Evolutionary conservation across 805 yeast species (phyloP).

Genomic region (Teunomyces cretensis): DNA sequence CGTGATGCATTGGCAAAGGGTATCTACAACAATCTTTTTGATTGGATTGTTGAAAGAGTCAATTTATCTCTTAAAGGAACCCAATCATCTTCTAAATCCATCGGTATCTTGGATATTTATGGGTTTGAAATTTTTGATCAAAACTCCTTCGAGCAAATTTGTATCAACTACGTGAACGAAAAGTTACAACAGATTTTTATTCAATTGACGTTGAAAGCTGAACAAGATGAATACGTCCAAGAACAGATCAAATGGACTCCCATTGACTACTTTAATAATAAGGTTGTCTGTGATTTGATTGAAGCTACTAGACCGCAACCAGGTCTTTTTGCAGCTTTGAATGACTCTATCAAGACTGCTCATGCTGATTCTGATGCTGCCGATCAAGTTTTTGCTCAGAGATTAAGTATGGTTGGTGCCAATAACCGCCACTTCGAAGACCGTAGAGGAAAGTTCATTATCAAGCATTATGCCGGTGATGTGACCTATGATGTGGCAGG

Average conservation of each 20-base stretch:
- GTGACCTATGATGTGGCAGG: conserved; percentile 86
- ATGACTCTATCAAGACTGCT: conserved; percentile 97
- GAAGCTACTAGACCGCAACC: conserved; percentile 90
- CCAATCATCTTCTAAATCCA: conserved; percentile 56
- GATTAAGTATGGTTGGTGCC: conserved; percentile 77
- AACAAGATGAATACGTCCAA: conserved; percentile 94
- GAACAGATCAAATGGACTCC: conserved; percentile 98
- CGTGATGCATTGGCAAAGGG: conserved; percentile 96
- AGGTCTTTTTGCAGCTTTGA: conserved; percentile 92
- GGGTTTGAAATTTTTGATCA: conserved; percentile 96
- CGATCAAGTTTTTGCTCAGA: conserved; percentile 91
- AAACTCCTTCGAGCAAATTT: conserved; percentile 91
- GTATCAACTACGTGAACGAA: conserved; percentile 94
- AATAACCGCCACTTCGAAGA: conserved; percentile 85
- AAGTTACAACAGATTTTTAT: conserved; percentile 95
- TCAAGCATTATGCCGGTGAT: conserved; percentile 98
- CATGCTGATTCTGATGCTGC: conserved; percentile 97
- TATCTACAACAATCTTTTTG: conserved; percentile 86
- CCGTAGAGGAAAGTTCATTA: conserved; percentile 80
- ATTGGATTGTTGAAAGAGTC: conserved; percentile 94
- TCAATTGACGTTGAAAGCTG: conserved; percentile 92
- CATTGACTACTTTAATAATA: conserved; percentile 91
- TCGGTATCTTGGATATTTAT: conserved; percentile 93
- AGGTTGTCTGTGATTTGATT: conserved; percentile 93
- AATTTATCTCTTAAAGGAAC: conserved; percentile 65